Base-by-base conservation (phyloP, 2,329 filamentous ascomycete species). In the Remersonia thermophila region DNA sequence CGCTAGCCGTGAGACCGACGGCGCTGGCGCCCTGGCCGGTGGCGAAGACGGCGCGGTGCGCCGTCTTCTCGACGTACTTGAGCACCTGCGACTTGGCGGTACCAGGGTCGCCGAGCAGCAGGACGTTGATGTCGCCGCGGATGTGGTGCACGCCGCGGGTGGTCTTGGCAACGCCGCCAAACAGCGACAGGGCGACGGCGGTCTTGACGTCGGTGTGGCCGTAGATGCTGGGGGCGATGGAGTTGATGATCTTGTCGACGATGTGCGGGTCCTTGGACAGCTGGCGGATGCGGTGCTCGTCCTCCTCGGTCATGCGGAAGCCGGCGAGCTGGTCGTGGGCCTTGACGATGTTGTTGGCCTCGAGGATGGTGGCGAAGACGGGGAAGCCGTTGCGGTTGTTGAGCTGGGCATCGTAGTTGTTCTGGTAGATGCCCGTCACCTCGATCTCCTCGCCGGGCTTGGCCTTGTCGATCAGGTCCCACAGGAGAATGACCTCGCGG, bases 301-400 rank as follows among this genome's bases (percentile, higher is more conserved):
- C 93, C 52, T 94, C 82, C 53, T 96, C 89, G 0, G 85, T 96
- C 53, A 98, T 69, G 41, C 86, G 77, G 70, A 98, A 98, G 38
- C 91, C 91, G 51, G 91, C 91, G 42, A 98, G 78, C 61, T 98
- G 87, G 56, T 98, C 91, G 55, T 98, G 91, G 0, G 89, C 80
- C 60, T 98, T 98, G 60, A 96, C 80, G 4, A 96, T 77, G 48
- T 98, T 87, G 60, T 98, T 98, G 17, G 93, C 93, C 59, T 98
- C 91, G 4, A 98, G 72, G 40, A 98, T 91, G 0, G 91, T 98
- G 4, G 91, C 89, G 58, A 98, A 98, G 26, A 98, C 91, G 0
- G 91, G 91, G 62, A 98, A 96, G 4, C 91, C 91, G 54, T 96
- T 98, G 54, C 91, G 89, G 65, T 95, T 96, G 64, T 98, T 98